A percentile compares a stretch with the other conserved stretches of the same genome.
Conservation (phyloP, 2,329 filamentous ascomycete species). For the Scopulariopsis brevicaulis region DNA sequence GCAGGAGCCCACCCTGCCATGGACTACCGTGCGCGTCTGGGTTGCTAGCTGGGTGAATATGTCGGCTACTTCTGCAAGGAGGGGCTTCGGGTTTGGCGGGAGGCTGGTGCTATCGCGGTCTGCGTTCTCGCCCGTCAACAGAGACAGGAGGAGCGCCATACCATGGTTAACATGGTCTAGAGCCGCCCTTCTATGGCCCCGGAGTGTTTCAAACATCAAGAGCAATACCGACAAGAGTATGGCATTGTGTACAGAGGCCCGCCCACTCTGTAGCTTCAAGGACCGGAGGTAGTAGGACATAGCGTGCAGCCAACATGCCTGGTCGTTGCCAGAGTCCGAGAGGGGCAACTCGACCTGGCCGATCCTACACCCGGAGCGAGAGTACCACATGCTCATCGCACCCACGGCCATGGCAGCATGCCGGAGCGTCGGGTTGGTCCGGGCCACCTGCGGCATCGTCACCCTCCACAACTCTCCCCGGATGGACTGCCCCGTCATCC, state of each 20-base stretch:
- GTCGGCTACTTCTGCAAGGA: slow-evolving; percentile 12
- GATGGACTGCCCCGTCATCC: slow-evolving; percentile 14
- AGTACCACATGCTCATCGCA: slow-evolving; percentile 11
- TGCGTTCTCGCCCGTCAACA: slow-evolving; percentile 14
- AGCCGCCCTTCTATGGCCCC: slow-evolving; percentile 17
- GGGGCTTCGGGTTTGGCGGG: slow-evolving; percentile 13
- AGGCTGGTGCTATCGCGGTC: slow-evolving; percentile 7
- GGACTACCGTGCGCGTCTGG: slow-evolving; percentile 14
- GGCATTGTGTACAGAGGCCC: slow-evolving; percentile 15
- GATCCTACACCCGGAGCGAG: slow-evolving; percentile 5
- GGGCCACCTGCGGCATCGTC: slow-evolving; percentile 18
- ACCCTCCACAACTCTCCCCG: slow-evolving; percentile 15
- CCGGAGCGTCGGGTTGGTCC: slow-evolving; percentile 14
- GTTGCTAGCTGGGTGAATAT: slow-evolving; percentile 11
- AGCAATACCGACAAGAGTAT: slow-evolving; percentile 19
- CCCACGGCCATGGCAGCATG: slow-evolving; percentile 20
- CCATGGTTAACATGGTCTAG: slow-evolving; percentile 23
- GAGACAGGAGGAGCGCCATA: slow-evolving; percentile 17
- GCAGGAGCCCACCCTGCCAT: slow-evolving; percentile 9
- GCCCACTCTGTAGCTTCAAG: slow-evolving; percentile 16
- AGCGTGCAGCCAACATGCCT: slow-evolving; percentile 17
- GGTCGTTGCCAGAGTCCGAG: slow-evolving; percentile 3
- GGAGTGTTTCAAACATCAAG: slow-evolving; percentile 18
- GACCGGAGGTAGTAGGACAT: slow-evolving; percentile 22
- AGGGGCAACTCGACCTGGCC: slow-evolving; percentile 5